These are phyloP conservation scores for Picea abies DNA, from an alignment of 83 land plant species.

Conservation along the genomic window DNA sequence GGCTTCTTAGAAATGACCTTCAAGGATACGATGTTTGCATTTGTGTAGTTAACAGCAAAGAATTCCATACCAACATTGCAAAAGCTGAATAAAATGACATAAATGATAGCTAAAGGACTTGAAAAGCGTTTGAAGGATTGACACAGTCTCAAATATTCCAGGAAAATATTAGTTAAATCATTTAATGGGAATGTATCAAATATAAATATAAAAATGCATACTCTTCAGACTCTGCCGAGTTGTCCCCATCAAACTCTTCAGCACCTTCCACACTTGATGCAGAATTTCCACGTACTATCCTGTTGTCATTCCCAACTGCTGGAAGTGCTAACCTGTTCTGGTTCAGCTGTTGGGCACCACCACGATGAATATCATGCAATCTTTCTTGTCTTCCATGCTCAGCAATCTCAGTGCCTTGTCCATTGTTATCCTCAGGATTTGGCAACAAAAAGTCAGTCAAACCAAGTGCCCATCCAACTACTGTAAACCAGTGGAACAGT, in stretches of 20 bases:
- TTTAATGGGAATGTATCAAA: not conserved
- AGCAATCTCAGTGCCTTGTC: slow-evolving; percentile 55
- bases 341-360: slow-evolving; percentile 31
- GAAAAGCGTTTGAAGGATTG: too few relatives aligned
- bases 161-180: too few relatives aligned
- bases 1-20: not conserved
- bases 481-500: slow-evolving; percentile 84
- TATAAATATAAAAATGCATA: slow-evolving; percentile 30
- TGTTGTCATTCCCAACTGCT: slow-evolving; percentile 27
- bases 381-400: slow-evolving; percentile 46
- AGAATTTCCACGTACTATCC: slow-evolving; percentile 5
- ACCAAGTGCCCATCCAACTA: slow-evolving; percentile 91
- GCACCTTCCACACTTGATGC: slow-evolving; percentile 18
- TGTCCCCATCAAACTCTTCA: slow-evolving; percentile 51
- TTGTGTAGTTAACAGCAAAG: too few relatives aligned
- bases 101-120: too few relatives aligned
- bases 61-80: too few relatives aligned
- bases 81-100: too few relatives aligned
- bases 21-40: too few relatives aligned
- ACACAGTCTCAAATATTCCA: too few relatives aligned
- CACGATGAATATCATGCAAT: slow-evolving; percentile 29
- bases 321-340: slow-evolving; percentile 14
- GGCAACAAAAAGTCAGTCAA: slow-evolving; percentile 82
- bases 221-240: slow-evolving; percentile 68
- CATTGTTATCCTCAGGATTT: slow-evolving; percentile 64